Base-by-base conservation (phyloP, 2,329 filamentous ascomycete species). In the Phyllosticta citrichinensis region DNA sequence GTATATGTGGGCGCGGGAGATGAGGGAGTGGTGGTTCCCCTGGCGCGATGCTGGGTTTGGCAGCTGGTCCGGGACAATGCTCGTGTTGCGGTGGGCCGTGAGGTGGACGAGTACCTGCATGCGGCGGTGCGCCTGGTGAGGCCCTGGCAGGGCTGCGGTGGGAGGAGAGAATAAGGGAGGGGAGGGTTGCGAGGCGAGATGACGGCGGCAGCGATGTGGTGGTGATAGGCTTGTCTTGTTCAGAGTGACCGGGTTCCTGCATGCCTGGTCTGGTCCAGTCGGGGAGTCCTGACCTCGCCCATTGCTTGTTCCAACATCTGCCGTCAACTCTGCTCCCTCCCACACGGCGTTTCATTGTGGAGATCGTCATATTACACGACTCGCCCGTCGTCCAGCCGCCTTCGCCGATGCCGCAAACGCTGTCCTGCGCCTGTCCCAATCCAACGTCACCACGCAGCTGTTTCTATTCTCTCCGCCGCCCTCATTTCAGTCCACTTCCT, bases 1-100 rank as follows among this genome's bases (percentile, higher is more conserved):
- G 60, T 62, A 62, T 62, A 62, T 62, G 59, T 56, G 56, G 19
- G 56, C 40, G 14, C 56, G 60, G 60, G 60, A 62, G 60, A 62
- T 62, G 57, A 61, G 59, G 54, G 50, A 57, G 47, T 53, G 40
- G 53, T 47, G 25, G 27, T 61, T 61, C 59, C 59, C 59, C 59
- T 57, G 59, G 59, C 59, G 59, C 59, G 54, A 61, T 54, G 53
- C 59, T 54, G 53, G 51, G 52, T 51, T 53, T 51, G 55, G 59
- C 59, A 61, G 55, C 54, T 56, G 53, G 27, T 11, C 59, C 59
- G 58, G 40, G 40, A 47, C 40, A 47, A 47, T 5, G 40, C 40
- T 47, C 40, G 40, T 47, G 40, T 47, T 47, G 40, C 40, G 40
- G 40, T 47, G 40, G 40, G n/a, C 40, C 40, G 40, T 47, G 40